Evolutionary conservation across 1,284 basidiomycete genomes (phyloP), one percentile per base, ranked within the genome.

Genomic region (Tetrapyrgos nigripes): DNA sequence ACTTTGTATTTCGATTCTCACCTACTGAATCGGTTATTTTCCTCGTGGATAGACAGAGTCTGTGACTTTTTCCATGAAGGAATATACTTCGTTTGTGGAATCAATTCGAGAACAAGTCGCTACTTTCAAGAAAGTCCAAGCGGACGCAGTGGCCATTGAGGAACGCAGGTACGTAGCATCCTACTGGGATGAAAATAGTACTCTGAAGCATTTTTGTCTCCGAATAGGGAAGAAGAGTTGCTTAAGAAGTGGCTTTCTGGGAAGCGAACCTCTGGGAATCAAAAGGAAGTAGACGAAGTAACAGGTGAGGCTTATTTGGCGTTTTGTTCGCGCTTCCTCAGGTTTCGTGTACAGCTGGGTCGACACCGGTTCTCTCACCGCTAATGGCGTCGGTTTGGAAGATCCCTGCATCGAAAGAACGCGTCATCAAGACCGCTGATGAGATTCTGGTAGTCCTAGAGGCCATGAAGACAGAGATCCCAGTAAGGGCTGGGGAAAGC

Each of bases 381-480:
- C 71, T 89, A 43, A 78, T 81, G 8, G 86, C 85, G 0, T 77
- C 78, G 10, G 71, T 90, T 8, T 87, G 83, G 85, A 88, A 85
- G 67, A 79, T 89, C 58, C 50, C n/a, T 14, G 27, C 27, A 8
- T 35, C 28, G 19, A 23, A 27, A n/a, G 85, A 83, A 6, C 80
- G 86, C 50, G 62, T 66, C 0, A 75, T 89, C 37, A 60, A 70
- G 11, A 73, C 77, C 1, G 73, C 74, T 0, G 81, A 83, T 10
- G 78, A 86, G 31, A 76, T 83, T 17, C 62, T 89, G 48, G 64
- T 85, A 4, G 76, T 90, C 23, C 76, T 91, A 17, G 87, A 90
- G 68, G 88, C 89, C 0, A 91, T 91, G 89, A 91, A 92, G 73
- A 89, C 84, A 4, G 88, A 90, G 67, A 81, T 87, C n/a, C 75